Evolutionary conservation across 352 stramenopile genomes (phyloP).

Genomic region (Globisporangium heterothallicum): DNA sequence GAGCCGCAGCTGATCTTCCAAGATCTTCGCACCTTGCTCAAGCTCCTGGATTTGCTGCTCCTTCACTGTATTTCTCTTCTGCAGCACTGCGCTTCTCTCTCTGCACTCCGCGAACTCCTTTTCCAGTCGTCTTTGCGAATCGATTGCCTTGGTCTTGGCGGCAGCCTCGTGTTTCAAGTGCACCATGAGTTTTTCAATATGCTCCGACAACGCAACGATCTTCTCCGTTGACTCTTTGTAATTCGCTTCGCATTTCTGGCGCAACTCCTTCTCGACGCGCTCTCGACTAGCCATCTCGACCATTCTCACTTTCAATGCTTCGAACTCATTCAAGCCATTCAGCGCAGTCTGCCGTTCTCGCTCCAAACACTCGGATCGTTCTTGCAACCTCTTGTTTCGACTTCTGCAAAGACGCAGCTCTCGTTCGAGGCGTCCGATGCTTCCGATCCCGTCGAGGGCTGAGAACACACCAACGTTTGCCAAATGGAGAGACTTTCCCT

Average conservation of each 20-base stretch:
- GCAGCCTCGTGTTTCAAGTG: conserved; percentile 94
- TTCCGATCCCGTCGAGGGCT: conserved; percentile 51
- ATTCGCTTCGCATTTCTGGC: conserved; percentile 54
- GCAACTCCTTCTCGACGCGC: conserved; percentile 84
- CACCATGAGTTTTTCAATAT: conserved; percentile 97
- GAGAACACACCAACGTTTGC: conserved; percentile 61
- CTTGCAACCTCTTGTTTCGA: conserved; percentile 63
- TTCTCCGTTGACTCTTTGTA: conserved; percentile 76
- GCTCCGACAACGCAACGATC: conserved; percentile 88
- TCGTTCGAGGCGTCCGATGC: conserved; percentile 53
- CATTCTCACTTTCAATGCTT: conserved; percentile 67
- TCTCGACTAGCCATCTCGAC: conserved; percentile 77
- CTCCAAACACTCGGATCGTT: conserved; percentile 45
- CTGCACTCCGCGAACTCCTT: conserved; percentile 71
- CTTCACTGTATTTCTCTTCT: conserved; percentile 79
- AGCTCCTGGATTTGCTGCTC: conserved; percentile 88
- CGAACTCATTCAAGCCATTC: conserved; percentile 45
- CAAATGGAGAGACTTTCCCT: conserved; percentile 30
- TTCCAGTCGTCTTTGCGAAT: conserved; percentile 70
- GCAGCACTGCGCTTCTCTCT: conserved; percentile 49
- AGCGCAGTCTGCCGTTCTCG: conserved; percentile 43
- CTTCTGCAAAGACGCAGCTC: conserved; percentile 64
- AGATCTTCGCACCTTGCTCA: conserved; percentile 89
- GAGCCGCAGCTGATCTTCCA: conserved; percentile 94
- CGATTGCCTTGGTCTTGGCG: conserved; percentile 86